Evolutionary conservation across 2,329 filamentous ascomycete species (phyloP).

Genomic region (Aspergillus intermedius): DNA sequence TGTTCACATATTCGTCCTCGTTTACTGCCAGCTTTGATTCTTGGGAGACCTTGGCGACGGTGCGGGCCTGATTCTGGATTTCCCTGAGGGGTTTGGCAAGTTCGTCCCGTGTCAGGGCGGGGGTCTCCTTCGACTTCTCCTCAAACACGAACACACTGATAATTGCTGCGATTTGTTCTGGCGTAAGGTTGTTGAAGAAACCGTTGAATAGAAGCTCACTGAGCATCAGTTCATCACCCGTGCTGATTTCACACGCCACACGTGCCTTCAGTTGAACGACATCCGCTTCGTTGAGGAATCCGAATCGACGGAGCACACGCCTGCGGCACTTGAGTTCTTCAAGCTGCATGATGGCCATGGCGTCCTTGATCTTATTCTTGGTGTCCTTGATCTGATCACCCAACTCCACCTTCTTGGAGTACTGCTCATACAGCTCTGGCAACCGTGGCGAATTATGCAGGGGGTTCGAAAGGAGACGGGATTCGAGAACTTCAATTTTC

Average conservation of each 20-base stretch:
- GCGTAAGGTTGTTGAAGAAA: constrained; percentile 93
- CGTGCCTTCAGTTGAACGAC: constrained; percentile 96
- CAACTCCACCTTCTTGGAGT: constrained; percentile 70
- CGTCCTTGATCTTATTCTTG: constrained; percentile 79
- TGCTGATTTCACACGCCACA: constrained; percentile 95
- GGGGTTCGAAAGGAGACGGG: constrained; percentile 78
- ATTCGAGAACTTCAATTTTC: constrained; percentile 96
- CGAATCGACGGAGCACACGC: constrained; percentile 84
- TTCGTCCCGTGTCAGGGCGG: constrained; percentile 65
- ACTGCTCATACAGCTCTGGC: constrained; percentile 78
- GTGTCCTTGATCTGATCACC: constrained; percentile 74
- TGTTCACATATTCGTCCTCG: constrained; percentile 85
- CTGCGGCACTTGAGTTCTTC: constrained; percentile 96
- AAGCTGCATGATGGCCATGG: constrained; percentile 81
- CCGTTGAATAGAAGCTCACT: constrained; percentile 92
- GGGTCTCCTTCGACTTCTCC: constrained; percentile 76
- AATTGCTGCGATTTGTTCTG: constrained; percentile 78
- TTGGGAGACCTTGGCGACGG: constrained; percentile 86
- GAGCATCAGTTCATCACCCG: constrained; percentile 87
- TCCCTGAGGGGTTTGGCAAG: constrained; percentile 78
- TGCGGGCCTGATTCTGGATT: constrained; percentile 77
- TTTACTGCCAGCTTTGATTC: constrained; percentile 93
- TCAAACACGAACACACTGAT: constrained; percentile 96
- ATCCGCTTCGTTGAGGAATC: constrained; percentile 92
- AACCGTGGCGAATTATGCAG: constrained; percentile 85